These are phyloP conservation scores for Paramyrothecium roridum DNA, from an alignment of 2,329 filamentous ascomycete species.

Conservation along the genomic window DNA sequence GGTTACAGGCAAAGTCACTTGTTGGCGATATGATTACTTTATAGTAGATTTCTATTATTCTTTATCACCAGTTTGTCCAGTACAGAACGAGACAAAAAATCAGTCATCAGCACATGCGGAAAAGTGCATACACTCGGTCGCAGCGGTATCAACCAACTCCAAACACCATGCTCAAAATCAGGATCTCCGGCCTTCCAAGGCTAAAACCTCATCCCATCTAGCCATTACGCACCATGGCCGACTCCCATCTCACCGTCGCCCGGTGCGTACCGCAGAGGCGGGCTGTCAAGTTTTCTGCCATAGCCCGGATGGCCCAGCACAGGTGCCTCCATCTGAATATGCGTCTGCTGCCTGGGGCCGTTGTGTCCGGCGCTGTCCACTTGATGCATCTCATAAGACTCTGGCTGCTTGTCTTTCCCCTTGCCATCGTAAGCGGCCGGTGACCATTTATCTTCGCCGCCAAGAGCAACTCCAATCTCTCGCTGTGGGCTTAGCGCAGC, in stretches of 20 bases:
- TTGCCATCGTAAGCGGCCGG: conserved; percentile 28
- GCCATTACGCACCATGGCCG: too few species aligned
- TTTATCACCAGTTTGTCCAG: too few species aligned
- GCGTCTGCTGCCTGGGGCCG: conserved; percentile 4
- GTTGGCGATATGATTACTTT: too few species aligned
- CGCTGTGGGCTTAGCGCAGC: conserved; percentile 8
- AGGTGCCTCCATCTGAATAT: conserved; percentile 29
- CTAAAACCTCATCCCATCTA: too few species aligned
- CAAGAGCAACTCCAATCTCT: conserved; percentile 13
- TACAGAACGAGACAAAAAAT: too few species aligned
- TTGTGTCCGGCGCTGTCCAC: conserved; percentile 32
- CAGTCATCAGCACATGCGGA: background rate
- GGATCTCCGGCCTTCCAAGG: too few species aligned
- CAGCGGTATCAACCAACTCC: background rate
- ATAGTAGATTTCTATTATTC: too few species aligned
- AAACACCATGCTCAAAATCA: background rate
- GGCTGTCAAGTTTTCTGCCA: conserved; percentile 29
- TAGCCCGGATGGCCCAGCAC: conserved; percentile 45
- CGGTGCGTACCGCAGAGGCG: conserved; percentile 12
- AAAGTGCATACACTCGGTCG: background rate
- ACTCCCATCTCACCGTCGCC: too few species aligned
- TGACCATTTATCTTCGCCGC: conserved; percentile 5
- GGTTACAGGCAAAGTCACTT: too few species aligned
- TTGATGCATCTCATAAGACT: conserved; percentile 48
- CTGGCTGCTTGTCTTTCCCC: conserved; percentile 34